Base-by-base conservation (phyloP, 345 rosid genomes). In the Salix caprea region DNA sequence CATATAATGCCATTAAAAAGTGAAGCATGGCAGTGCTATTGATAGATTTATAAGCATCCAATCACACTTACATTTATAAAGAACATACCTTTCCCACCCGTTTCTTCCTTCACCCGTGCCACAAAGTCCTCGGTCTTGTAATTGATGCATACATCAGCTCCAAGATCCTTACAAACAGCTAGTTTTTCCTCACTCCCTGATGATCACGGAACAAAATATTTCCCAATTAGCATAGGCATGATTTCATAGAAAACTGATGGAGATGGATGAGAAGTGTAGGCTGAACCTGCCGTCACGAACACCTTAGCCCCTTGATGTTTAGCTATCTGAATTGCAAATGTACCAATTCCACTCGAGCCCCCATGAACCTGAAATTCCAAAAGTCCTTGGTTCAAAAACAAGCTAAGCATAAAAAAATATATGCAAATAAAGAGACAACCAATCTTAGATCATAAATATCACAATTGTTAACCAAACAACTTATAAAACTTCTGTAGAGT, bases 331-430 rank as follows among this genome's bases (percentile, higher is more conserved):
- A 94, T 88, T 26, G 94, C 97, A 78, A 90, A 92, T 34, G 97
- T 92, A 30, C 98, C 98, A 50, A 92, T 89, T 69, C 97, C 98
- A 81, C 97, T 94, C 30, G 98, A 91, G 58, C 98, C 98, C 54
- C 98, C 97, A 80, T 94, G 98, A 85, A 94, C 85, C 95, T 91
- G 80, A 56, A 74, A 86, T 54, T 42, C 65, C 50, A 68, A 80
- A 19, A 26, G 58, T 60, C 9, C 50, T 73, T 67, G 77, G 70
- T 67, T 70, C 68, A 80, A 46, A 52, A 52, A 34, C 48, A 32
- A 68, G 75, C 76, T 11, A 40, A 21, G 36, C 61, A 50, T 28
- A 50, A 8, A 9, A 40, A 3, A 4, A 23, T 11, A 37, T 28
- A 0, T 50, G 6, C 5, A 30, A 24, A 7, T 32, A 74, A 65